Percentiles rank a stretch among this genome's conserved stretches.
Evolutionary conservation across 192 early-diverging fungal species (phyloP).

Genomic region (Irineochytrium annulatum): DNA sequence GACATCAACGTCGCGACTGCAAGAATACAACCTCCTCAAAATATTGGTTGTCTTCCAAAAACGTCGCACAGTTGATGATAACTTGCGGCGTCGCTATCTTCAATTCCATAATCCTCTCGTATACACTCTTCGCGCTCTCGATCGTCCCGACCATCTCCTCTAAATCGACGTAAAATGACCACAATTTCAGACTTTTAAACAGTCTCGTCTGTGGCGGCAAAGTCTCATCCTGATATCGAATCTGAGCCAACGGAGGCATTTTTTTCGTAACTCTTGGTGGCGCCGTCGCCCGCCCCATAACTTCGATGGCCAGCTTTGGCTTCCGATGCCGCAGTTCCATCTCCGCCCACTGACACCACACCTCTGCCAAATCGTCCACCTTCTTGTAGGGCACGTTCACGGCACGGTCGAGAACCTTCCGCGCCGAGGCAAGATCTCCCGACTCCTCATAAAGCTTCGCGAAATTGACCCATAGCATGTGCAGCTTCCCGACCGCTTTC

Average conservation of each 20-base stretch:
- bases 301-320: slow-evolving; percentile 68
- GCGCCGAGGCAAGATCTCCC: slow-evolving; percentile 58
- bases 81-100: slow-evolving; percentile 93
- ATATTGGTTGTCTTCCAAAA: slow-evolving; percentile 82
- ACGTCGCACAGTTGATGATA: slow-evolving; percentile 91
- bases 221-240: slow-evolving; percentile 78
- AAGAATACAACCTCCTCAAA: slow-evolving; percentile 73
- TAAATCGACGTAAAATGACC: slow-evolving; percentile 92
- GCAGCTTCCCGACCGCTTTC: slow-evolving; percentile 71
- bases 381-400: slow-evolving; percentile 72
- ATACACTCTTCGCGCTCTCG: slow-evolving; percentile 74
- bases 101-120: slow-evolving; percentile 89
- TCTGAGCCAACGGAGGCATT: slow-evolving; percentile 12
- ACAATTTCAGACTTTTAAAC: slow-evolving; percentile 83
- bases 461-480: slow-evolving; percentile 80
- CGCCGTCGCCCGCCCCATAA: slow-evolving; percentile 80
- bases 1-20: neutral
- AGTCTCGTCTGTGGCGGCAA: slow-evolving; percentile 72
- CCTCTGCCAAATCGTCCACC: slow-evolving; percentile 79
- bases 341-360: slow-evolving; percentile 92
- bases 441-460: slow-evolving; percentile 71
- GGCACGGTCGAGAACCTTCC: slow-evolving; percentile 79
- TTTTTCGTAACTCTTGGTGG: slow-evolving; percentile 49
- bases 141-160: slow-evolving; percentile 85
- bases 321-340: slow-evolving; percentile 62